Evolutionary conservation across 768 basidiomycete genomes (phyloP).

Genomic region (Gelatoporia subvermispora): DNA sequence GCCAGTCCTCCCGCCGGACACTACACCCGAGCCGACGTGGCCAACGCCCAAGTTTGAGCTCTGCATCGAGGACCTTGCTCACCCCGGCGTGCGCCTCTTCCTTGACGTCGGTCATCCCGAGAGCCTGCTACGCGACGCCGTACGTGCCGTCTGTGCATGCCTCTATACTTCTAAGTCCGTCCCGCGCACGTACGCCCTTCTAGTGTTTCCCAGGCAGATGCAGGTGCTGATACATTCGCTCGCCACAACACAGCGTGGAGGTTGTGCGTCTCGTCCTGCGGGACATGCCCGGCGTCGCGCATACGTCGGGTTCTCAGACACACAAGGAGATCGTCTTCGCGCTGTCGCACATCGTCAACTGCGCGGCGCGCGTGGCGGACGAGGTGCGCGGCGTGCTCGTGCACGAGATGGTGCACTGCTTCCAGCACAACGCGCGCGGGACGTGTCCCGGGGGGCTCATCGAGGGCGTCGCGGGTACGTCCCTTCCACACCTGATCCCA

Average conservation of each 20-base stretch:
- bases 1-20: slow-evolving; percentile 1
- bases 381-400: slow-evolving; percentile 70
- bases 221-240: too few species aligned
- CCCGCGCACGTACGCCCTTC: slow-evolving; percentile 41
- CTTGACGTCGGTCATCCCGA: slow-evolving; percentile 43
- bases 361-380: slow-evolving; percentile 37
- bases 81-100: slow-evolving; percentile 56
- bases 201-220: too few species aligned
- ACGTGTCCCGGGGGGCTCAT: slow-evolving; percentile 67
- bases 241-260: slow-evolving; percentile 37
- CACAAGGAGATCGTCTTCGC: slow-evolving; percentile 77
- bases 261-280: slow-evolving; percentile 56
- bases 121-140: slow-evolving; percentile 32
- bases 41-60: slow-evolving; percentile 53
- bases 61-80: slow-evolving; percentile 52
- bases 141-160: slow-evolving; percentile 35
- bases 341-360: slow-evolving; percentile 53
- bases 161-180: slow-evolving; percentile 40
- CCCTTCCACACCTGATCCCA: too few species aligned
- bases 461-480: slow-evolving; percentile 73
- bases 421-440: slow-evolving; percentile 58
- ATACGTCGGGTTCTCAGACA: slow-evolving; percentile 49
- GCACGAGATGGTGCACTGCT: slow-evolving; percentile 80
- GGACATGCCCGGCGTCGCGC: slow-evolving; percentile 63
- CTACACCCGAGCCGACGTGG: slow-evolving; percentile 27